Base-by-base conservation (phyloP, 2,329 filamentous ascomycete genomes). In the Fusarium guadeloupense region DNA sequence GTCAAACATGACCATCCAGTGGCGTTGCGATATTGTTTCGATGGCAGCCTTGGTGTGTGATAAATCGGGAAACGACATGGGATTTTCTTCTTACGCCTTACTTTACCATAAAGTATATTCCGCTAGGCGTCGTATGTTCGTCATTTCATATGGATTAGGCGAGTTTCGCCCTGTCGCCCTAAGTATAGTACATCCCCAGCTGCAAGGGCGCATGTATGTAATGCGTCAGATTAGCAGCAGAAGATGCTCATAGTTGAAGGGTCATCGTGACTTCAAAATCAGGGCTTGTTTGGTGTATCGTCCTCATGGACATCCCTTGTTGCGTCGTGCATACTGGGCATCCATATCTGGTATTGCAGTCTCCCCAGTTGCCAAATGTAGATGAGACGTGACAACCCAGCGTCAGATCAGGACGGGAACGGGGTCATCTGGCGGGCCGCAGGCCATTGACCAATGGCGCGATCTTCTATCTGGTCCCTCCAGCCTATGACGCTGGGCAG, bases 381-480 rank as follows among this genome's bases (percentile, higher is more conserved):
- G 55, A 64, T 57, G 34, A 64, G 56, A 61, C 44, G 41, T 40
- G 42, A 62, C 56, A 62, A 49, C 60, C 60, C 42, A 61, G 61
- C 17, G 41, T 42, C 61, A 64, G 60, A 65, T 65, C 61, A 50
- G 47, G 20, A 49, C 31, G 21, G 17, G 23, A 40, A 42, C 20
- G 45, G 58, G 45, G 23, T 42, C 51, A 46, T 49, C 39, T 33
- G 37, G 49, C 38, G 60, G 55, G 52, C 51, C 43, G 40, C 25
- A 23, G 25, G 39, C 58, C 37, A 66, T 66, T 66, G 62, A 26
- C 62, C 62, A 66, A 66, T 66, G 9, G 17, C 14, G 43, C 40
- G 26, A 9, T 14, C 20, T 13, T 46, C n/a, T 21, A 12, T 17
- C 44, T 55, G 31, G 62, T 48, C 62, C 62, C 39, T 40, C 39